Evolutionary conservation across 345 rosid genomes (phyloP), one percentile per base, ranked within the genome.

Genomic region (Pseudoturritis turrita): DNA sequence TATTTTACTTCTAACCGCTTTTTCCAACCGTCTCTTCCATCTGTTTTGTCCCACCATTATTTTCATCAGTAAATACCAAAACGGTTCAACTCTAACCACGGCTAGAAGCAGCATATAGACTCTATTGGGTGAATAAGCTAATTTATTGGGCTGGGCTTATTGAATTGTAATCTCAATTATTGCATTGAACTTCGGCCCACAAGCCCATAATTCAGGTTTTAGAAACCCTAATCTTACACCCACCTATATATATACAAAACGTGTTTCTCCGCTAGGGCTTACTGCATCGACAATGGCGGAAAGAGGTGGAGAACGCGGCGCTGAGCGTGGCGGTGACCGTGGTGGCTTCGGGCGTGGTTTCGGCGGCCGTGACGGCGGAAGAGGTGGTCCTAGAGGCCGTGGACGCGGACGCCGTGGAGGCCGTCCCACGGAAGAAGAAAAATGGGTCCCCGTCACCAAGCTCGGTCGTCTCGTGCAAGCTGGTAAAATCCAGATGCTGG

Each of bases 371-470:
- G 54, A 57, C 0, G 74, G 86, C 0, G 84, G 90, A 0, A 88
- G 83, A 47, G 83, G 84, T 10, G 85, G 87, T 62, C 68, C 43
- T 0, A 40, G 84, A 10, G 75, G 80, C 14, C 85, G 72, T 40
- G 86, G 91, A 11, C 83, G 89, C 1, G 33, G 33, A 5, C 33
- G 33, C 18, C 90, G 97, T 46, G 88, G 88, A 18, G 80, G 88
- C 1, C 87, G 90, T 25, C 70, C 83, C 12, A 85, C 88, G 0
- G 93, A 89, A 73, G 96, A 87, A 37, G 89, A 83, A 67, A 86
- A 86, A 58, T 89, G 97, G 97, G 87, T 85, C 0, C 96, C 96
- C 0, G 90, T 87, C 3, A 89, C 97, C 7, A 91, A 91, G 59
- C 88, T 89, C 2, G 96, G 96, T 6, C 97, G 93, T 43, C 82